These are phyloP conservation scores for Gossypium gossypioides DNA, from an alignment of 441 rosid genomes.

Conservation along the genomic window DNA sequence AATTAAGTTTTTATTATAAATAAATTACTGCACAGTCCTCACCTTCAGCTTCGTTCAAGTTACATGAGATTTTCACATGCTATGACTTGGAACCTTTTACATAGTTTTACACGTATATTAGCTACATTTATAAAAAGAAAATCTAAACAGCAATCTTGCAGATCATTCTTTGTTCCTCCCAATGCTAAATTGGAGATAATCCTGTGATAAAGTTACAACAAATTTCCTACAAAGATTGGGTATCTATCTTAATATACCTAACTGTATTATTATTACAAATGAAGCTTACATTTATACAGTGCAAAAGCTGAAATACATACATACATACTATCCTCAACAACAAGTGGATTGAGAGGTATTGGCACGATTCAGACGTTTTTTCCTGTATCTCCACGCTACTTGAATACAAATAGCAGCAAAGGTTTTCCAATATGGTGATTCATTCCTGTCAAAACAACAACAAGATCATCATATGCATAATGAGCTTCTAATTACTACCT, in stretches of 20 bases:
- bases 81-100: neutral
- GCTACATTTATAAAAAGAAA: neutral
- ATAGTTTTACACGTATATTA: neutral
- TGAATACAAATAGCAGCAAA: conserved; percentile 56
- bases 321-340: conserved; percentile 5
- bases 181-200: neutral
- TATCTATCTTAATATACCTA: neutral
- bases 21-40: neutral
- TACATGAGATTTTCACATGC: neutral
- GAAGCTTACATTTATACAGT: neutral
- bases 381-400: conserved; percentile 76
- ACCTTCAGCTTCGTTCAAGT: neutral
- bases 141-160: neutral
- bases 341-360: conserved; percentile 13
- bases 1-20: neutral
- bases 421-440: conserved; percentile 70
- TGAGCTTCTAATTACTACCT: neutral
- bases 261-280: neutral
- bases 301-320: neutral
- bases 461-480: neutral
- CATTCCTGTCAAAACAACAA: conserved; percentile 35
- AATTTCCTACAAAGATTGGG: neutral
- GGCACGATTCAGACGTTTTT: conserved; percentile 32
- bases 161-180: neutral
- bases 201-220: neutral